phyloP scores from a whole-genome alignment of 805 yeast species.

The Tetrapisispora iriomotensis region DNA sequence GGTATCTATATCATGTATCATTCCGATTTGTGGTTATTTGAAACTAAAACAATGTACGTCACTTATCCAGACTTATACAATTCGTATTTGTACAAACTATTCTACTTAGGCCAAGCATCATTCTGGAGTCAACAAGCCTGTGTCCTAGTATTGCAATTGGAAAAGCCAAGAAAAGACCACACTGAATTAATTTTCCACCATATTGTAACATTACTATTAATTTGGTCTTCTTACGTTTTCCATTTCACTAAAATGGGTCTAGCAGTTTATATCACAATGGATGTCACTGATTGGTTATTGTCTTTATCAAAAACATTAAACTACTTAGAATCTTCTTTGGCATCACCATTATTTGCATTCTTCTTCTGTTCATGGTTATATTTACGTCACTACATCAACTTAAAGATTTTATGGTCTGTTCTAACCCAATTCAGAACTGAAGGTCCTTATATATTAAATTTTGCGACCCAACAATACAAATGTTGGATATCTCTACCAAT shows the following conservation, averaged over 20 bases:
- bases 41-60: constrained; percentile 70
- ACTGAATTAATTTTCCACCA: constrained; percentile 89
- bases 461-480: constrained; percentile 87
- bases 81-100: constrained; percentile 60
- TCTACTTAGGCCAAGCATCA: constrained; percentile 86
- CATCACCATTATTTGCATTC: constrained; percentile 54
- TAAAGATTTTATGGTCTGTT: constrained; percentile 73
- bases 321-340: constrained; percentile 60
- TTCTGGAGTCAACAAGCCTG: constrained; percentile 96
- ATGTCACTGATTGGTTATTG: constrained; percentile 81
- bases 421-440: constrained; percentile 78
- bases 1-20: constrained; percentile 84
- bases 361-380: constrained; percentile 77
- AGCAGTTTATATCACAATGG: constrained; percentile 90
- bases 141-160: constrained; percentile 72
- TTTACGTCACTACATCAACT: constrained; percentile 76
- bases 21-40: constrained; percentile 82
- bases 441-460: constrained; percentile 73
- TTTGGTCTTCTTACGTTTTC: constrained; percentile 81
- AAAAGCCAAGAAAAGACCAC: constrained; percentile 91
- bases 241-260: constrained; percentile 96
- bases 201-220: constrained; percentile 77
- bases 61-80: constrained; percentile 77
- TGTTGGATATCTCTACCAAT: constrained; percentile 93
- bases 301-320: constrained; percentile 79